Evolutionary conservation across 345 rosid genomes (phyloP).

Genomic region (Camelina neglecta): DNA sequence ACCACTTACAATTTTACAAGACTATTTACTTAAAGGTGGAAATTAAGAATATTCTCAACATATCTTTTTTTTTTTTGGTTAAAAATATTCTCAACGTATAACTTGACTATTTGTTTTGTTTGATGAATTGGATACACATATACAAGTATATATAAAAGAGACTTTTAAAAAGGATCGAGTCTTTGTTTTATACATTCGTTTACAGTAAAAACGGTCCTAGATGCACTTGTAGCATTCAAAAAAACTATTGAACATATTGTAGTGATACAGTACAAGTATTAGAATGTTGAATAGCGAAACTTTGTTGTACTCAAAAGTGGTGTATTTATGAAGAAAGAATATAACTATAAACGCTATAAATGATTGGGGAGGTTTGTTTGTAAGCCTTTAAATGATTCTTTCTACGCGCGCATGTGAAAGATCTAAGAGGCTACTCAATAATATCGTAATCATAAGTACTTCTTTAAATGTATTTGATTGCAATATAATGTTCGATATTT

Average conservation of each 20-base stretch:
- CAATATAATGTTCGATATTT: too few relatives aligned
- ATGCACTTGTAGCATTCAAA: slow-evolving; percentile 3
- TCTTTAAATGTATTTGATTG: too few relatives aligned
- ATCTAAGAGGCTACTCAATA: neutral
- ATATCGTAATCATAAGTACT: neutral
- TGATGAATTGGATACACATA: slow-evolving; percentile 11
- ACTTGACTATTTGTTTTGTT: slow-evolving; percentile 18
- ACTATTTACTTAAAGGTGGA: slow-evolving; percentile 30
- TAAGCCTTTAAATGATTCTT: neutral
- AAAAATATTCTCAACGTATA: slow-evolving; percentile 28
- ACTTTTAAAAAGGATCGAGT: neutral
- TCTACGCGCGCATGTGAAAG: neutral
- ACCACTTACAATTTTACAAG: slow-evolving; percentile 36
- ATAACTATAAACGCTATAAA: neutral
- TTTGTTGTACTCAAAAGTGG: neutral
- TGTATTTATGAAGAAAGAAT: neutral
- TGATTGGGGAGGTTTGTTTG: slow-evolving; percentile 2
- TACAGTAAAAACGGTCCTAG: neutral
- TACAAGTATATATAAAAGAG: neutral
- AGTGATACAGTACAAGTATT: neutral
- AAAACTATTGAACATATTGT: neutral
- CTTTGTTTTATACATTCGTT: neutral
- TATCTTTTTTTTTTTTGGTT: neutral
- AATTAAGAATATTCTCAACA: slow-evolving; percentile 31
- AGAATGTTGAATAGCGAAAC: neutral